A percentile compares a stretch with the other conserved stretches of the same genome.
phyloP scores from a whole-genome alignment of 2,329 filamentous ascomycete species.

The Claviceps pusilla region DNA sequence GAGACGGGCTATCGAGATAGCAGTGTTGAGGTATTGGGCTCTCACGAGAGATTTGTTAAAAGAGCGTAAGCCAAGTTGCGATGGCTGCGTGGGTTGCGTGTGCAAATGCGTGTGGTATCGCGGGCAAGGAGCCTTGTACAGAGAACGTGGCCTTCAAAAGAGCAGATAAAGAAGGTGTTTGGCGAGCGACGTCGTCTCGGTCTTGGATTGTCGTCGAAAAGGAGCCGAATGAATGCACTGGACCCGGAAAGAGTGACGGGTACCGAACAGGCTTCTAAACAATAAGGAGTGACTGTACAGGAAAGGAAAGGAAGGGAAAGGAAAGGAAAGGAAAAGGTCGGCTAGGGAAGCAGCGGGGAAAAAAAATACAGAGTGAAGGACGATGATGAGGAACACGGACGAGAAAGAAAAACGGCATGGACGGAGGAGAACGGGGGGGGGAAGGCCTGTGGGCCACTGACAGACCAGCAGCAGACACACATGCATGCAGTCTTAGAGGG shows the following conservation, averaged over 20 bases:
- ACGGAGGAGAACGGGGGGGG: slow-evolving; percentile 18
- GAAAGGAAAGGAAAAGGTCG: slow-evolving; percentile 28
- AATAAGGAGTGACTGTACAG: slow-evolving; percentile 19
- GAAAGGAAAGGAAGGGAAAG: not conserved
- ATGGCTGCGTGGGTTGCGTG: not conserved
- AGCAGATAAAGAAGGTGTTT: slow-evolving; percentile 7
- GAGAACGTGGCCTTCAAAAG: slow-evolving; percentile 8
- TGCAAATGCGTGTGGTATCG: not conserved
- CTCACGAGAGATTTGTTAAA: not conserved
- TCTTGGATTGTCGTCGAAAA: slow-evolving; percentile 10
- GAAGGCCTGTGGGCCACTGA: slow-evolving; percentile 6
- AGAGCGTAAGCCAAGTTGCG: slow-evolving; percentile 1
- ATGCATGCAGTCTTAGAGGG: not conserved
- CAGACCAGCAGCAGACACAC: not conserved
- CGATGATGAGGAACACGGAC: slow-evolving; percentile 19
- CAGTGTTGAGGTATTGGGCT: not conserved
- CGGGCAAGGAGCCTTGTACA: not conserved
- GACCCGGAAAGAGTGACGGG: slow-evolving; percentile 11
- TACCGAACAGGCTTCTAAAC: slow-evolving; percentile 15
- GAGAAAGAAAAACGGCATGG: slow-evolving; percentile 20
- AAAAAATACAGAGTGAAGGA: slow-evolving; percentile 20
- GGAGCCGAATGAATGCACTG: slow-evolving; percentile 28
- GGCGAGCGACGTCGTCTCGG: slow-evolving; percentile 6
- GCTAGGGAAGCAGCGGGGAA: slow-evolving; percentile 17
- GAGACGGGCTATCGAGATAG: not conserved